Evolutionary conservation across 2,329 filamentous ascomycete genomes (phyloP).

Genomic region (Magnaporthiopsis incrustans): DNA sequence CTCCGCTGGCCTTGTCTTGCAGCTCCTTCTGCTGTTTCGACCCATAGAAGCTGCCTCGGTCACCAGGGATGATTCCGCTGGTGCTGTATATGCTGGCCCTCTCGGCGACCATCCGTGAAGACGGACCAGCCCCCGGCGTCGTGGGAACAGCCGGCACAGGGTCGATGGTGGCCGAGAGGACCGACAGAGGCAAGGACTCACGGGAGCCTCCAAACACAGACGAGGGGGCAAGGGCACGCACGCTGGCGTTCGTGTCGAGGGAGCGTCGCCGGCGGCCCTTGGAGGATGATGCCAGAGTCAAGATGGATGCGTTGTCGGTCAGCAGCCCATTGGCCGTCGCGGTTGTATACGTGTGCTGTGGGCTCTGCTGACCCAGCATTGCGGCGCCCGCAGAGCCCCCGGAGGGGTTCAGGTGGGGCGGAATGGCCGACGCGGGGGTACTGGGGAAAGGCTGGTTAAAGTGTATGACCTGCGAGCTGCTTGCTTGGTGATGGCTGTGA

Average conservation of each 20-base stretch:
- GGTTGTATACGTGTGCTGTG: conserved; percentile 60
- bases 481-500: conserved; percentile 15
- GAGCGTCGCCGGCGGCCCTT: conserved; percentile 70
- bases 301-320: conserved; percentile 77
- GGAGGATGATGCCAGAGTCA: conserved; percentile 76
- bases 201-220: conserved; percentile 76
- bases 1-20: conserved; percentile 52
- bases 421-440: conserved; percentile 62
- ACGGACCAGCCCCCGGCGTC: conserved; percentile 31
- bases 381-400: conserved; percentile 12
- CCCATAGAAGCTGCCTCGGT: conserved; percentile 76
- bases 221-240: conserved; percentile 74
- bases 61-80: conserved; percentile 60
- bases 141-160: conserved; percentile 26
- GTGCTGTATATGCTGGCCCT: conserved; percentile 77
- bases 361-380: conserved; percentile 14
- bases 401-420: conserved; percentile 55
- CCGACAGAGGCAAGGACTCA: conserved; percentile 70
- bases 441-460: conserved; percentile 60
- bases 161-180: conserved; percentile 65
- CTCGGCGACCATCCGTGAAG: conserved; percentile 39
- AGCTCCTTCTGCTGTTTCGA: conserved; percentile 26
- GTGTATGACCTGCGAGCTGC: conserved; percentile 43
- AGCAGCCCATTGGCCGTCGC: conserved; percentile 76
- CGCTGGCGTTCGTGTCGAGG: conserved; percentile 78